phyloP scores from a whole-genome alignment of 2,329 filamentous ascomycete genomes.

The Chrysoporthe cubensis region DNA sequence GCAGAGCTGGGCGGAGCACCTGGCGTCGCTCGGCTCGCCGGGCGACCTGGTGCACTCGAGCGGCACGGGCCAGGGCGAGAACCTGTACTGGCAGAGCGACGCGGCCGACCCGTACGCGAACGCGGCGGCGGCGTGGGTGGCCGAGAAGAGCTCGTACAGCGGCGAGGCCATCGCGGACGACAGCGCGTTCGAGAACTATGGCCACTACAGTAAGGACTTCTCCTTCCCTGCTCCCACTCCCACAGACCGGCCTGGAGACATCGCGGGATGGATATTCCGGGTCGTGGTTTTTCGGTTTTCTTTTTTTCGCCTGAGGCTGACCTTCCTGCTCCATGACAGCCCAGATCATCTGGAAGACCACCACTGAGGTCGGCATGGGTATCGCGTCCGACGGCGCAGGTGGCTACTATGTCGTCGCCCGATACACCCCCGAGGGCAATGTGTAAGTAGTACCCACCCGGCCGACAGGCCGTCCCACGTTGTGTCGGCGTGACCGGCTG shows the following conservation, averaged over 20 bases:
- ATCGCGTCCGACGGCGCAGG: constrained; percentile 27
- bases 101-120: constrained; percentile 20
- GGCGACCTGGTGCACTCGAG: constrained; percentile 23
- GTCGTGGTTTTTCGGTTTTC: no score
- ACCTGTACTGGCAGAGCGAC: constrained; percentile 31
- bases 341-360: constrained; percentile 31
- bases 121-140: constrained; percentile 29
- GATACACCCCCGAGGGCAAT: constrained; percentile 31
- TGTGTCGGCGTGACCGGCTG: no score
- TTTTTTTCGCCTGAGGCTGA: no score
- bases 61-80: constrained; percentile 28
- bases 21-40: constrained; percentile 23
- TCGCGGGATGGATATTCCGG: background rate
- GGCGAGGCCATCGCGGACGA: constrained; percentile 29
- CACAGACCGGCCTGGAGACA: no score
- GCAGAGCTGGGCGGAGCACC: constrained; percentile 29
- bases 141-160: constrained; percentile 29
- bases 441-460: constrained; percentile 22
- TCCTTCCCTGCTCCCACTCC: background rate
- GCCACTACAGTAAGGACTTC: constrained; percentile 30
- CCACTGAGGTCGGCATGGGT: constrained; percentile 31
- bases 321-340: background rate
- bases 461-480: no score
- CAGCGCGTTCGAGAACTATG: constrained; percentile 29
- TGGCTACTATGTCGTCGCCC: constrained; percentile 31